Evolutionary conservation across 2,329 filamentous ascomycete species (phyloP), one percentile per base, ranked within the genome.

Genomic region (Pyricularia pennisetigena): DNA sequence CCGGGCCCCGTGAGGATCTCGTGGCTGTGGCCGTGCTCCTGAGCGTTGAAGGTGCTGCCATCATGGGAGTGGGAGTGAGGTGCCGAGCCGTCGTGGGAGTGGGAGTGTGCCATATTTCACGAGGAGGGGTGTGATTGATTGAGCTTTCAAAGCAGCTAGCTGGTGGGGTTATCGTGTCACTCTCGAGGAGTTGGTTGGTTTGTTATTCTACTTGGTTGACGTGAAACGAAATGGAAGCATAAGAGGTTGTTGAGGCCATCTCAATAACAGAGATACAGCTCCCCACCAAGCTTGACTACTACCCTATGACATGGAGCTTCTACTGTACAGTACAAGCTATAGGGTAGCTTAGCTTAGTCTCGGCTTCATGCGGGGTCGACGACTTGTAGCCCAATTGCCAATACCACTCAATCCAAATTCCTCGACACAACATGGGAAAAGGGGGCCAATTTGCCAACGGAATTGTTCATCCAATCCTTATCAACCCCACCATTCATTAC

Each of bases 1-100:
- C 95, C 95, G 0, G 95, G 95, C 0, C 94, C 94, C 75, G 95
- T 90, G 72, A 97, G 90, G 75, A 98, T 93, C 83, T 98, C 95
- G 78, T 98, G 95, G 1, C 90, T 92, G 82, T 99, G 95, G 74
- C 95, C 95, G 78, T 98, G 95, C 75, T 94, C 91, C 61, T 83
- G 83, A 68, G 83, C 85, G 70, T 85, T 83, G 71, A 82, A 79
- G 72, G 76, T 77, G 57, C 80, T 78, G 76, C 86, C 83, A 23
- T 84, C 82, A 72, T 86, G 83, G 68, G 82, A 80, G 71, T 82
- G 81, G 76, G 82, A 79, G 28, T 62, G 59, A 23, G 59, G 59
- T 4, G 59, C 24, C 59, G 74, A 75, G 68, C 82, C 82, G 68
- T 88, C 86, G 77, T 91, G 87, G 6, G 75, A 75, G 77, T 91